Conservation (phyloP, 2,329 filamentous ascomycete genomes). For the Sclerotinia glacialis region DNA sequence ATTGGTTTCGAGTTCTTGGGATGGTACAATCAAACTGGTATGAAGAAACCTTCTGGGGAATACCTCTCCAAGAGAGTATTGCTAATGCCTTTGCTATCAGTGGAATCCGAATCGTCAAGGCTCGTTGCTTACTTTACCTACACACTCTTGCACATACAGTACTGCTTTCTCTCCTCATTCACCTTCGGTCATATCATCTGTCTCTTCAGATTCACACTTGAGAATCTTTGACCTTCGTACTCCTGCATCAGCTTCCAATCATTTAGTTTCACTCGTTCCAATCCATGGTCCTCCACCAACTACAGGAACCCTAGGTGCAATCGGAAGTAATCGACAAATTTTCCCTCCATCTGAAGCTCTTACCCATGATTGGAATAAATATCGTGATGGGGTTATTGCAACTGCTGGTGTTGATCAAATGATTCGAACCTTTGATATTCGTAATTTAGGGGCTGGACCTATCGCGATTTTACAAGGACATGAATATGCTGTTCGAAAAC, state of each 20-base stretch:
- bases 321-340: constrained; percentile 36
- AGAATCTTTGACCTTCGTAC: constrained; percentile 90
- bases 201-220: constrained; percentile 83
- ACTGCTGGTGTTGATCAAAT: constrained; percentile 84
- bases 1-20: constrained; percentile 91
- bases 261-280: constrained; percentile 77
- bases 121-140: constrained; percentile 81
- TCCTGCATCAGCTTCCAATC: constrained; percentile 81
- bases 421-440: constrained; percentile 87
- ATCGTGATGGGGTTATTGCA: constrained; percentile 78
- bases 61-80: not conserved
- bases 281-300: constrained; percentile 63
- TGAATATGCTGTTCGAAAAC: constrained; percentile 80
- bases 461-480: constrained; percentile 76
- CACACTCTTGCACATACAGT: constrained; percentile 91
- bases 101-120: constrained; percentile 79
- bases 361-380: constrained; percentile 99
- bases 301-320: constrained; percentile 30
- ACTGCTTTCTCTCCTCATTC: constrained; percentile 88
- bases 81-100: constrained; percentile 41
- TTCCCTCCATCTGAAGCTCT: constrained; percentile 63
- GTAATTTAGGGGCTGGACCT: constrained; percentile 70
- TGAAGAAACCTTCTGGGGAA: constrained; percentile 30
- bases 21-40: constrained; percentile 88
- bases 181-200: constrained; percentile 79